Evolutionary conservation across 1,284 basidiomycete species (phyloP), one percentile per base, ranked within the genome.

Genomic region (Heterobasidion annosum): DNA sequence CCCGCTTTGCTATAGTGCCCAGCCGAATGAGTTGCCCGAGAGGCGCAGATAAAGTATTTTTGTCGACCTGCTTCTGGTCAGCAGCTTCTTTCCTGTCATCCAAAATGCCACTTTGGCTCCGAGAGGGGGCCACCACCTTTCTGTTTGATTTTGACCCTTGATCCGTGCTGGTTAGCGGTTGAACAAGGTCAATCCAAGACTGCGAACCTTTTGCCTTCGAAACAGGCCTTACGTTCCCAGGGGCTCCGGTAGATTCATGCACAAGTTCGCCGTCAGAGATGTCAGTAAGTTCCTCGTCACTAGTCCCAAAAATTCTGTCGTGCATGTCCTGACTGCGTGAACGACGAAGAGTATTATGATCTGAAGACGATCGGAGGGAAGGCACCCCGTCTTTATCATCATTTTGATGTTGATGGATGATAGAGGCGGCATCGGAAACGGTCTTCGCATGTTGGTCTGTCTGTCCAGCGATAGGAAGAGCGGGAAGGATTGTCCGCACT

Each of bases 221-320:
- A 10, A 40, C n/a, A 10, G 10, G 10, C 45, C 19, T 47, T 35
- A 35, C 12, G 12, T 18, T 45, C 42, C 18, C 33, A 16, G 42
- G 40, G 35, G 40, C 15, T 40, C 40, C 8, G 50, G 50, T n/a
- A 49, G 8, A 32, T 8, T n/a, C 15, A 16, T 54, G 35, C 32
- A 40, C 48, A 43, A 48, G 50, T 33, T 55, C 48, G 48, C 47
- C 46, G 35, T 54, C 52, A 13, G 51, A 55, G 37, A 66, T 57
- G 3, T 68, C 66, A 43, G 68, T 68, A 5, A 68, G 62, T n/a
- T 67, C 67, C 50, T 67, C 65, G 50, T 67, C 64, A 49, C 62
- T 64, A 15, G 62, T 55, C 10, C 68, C 68, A 48, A 69, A 68
- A 0, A 58, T 62, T 1, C 57, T 59, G 8, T 65, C 64, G 19